Evolutionary conservation across 305 asterid species (phyloP).

Genomic region (Solanum chacoense): DNA sequence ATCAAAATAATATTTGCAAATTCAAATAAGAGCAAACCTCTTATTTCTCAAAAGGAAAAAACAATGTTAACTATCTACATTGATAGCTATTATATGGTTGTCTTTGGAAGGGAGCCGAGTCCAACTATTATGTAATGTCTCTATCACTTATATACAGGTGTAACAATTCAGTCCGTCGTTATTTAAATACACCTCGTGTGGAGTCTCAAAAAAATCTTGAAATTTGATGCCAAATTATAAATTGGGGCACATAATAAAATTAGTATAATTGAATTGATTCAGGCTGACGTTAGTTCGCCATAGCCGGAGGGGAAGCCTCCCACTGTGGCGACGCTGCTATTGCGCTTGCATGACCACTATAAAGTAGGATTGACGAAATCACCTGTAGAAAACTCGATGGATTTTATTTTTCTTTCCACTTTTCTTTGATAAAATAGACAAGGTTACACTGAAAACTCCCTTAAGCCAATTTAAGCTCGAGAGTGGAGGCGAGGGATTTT

Average conservation of each 20-base stretch:
- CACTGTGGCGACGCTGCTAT: neutral
- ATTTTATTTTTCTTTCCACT: too few species aligned
- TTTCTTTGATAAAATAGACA: too few species aligned
- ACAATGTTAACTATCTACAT: neutral
- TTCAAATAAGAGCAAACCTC: neutral
- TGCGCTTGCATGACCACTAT: neutral
- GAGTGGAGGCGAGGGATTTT: too few species aligned
- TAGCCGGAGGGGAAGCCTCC: neutral
- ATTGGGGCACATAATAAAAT: neutral
- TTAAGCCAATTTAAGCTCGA: too few species aligned
- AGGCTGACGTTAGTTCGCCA: accelerated
- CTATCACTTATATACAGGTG: neutral
- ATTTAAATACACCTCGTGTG: neutral
- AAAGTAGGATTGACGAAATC: neutral
- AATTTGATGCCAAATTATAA: neutral
- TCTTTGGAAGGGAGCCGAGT: neutral
- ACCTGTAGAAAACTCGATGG: too few species aligned
- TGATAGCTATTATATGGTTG: neutral
- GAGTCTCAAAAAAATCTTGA: neutral
- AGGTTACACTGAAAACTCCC: too few species aligned
- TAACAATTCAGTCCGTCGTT: neutral
- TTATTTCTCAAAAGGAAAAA: neutral
- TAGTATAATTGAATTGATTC: neutral
- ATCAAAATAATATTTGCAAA: neutral
- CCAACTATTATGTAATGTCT: neutral